Evolutionary conservation across 306 rosid species (phyloP).

Genomic region (Cicer cuneatum): DNA sequence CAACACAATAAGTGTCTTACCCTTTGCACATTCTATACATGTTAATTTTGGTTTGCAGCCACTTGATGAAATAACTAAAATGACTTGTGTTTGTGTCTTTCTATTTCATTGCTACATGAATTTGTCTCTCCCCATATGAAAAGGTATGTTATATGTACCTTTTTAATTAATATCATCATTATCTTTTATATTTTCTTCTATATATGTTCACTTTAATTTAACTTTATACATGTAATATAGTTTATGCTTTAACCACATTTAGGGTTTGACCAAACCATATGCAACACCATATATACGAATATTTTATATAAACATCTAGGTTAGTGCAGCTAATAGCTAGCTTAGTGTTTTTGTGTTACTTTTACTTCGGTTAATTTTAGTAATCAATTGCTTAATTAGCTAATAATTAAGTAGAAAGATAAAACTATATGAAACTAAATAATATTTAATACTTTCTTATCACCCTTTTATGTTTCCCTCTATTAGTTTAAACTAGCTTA

Average conservation of each 20-base stretch:
- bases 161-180: slow-evolving; percentile 29
- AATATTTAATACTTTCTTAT: slow-evolving; percentile 46
- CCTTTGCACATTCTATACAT: slow-evolving; percentile 51
- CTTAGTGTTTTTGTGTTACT: slow-evolving; percentile 12
- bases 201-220: not conserved
- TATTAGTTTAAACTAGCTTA: slow-evolving; percentile 50
- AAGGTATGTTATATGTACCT: slow-evolving; percentile 26
- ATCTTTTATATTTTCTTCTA: slow-evolving; percentile 22
- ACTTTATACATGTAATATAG: too few species aligned
- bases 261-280: slow-evolving; percentile 41
- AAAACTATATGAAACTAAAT: slow-evolving; percentile 35
- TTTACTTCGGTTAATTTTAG: slow-evolving; percentile 20
- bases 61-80: slow-evolving; percentile 27
- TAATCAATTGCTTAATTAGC: slow-evolving; percentile 31
- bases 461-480: not conserved
- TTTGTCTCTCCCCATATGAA: slow-evolving; percentile 29
- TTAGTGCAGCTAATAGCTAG: slow-evolving; percentile 9
- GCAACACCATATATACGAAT: not conserved
- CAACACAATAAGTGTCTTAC: slow-evolving; percentile 45
- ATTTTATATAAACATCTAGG: not conserved
- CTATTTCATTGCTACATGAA: slow-evolving; percentile 37
- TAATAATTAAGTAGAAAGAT: slow-evolving; percentile 42
- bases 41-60: slow-evolving; percentile 46
- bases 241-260: slow-evolving; percentile 20
- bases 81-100: slow-evolving; percentile 43